Conservation (phyloP, 441 rosid species). For the Flueggea neowawraea region DNA sequence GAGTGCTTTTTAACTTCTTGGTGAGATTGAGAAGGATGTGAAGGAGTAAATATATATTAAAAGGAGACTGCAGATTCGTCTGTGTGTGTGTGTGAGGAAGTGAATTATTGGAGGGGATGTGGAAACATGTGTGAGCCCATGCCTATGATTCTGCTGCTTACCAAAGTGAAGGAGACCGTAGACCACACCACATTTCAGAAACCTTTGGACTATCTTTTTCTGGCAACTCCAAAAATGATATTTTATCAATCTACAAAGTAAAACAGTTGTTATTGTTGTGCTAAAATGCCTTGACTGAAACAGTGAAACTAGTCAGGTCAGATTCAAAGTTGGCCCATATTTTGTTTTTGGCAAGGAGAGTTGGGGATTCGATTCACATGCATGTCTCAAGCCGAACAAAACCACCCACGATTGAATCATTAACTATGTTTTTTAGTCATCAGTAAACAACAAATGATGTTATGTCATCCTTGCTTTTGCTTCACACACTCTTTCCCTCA, state of each 20-base stretch:
- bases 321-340: no score
- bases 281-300: no score
- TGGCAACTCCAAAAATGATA: not conserved
- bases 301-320: no score
- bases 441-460: no score
- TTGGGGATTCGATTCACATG: no score
- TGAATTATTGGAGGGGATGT: conserved; percentile 30
- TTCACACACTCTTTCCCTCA: no score
- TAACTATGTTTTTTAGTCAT: no score
- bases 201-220: not conserved
- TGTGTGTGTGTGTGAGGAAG: not conserved
- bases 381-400: no score
- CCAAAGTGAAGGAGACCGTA: conserved; percentile 1
- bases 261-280: no score
- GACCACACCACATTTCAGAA: conserved; percentile 1
- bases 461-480: no score
- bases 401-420: no score
- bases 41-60: conserved; percentile 7
- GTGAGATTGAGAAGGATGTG: conserved; percentile 3
- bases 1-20: not conserved
- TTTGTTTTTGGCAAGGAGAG: no score
- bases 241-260: not conserved
- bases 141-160: conserved; percentile 21
- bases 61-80: not conserved
- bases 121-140: conserved; percentile 33